Base-by-base conservation (phyloP, 805 yeast genomes). In the Wickerhamomyces ciferrii region DNA sequence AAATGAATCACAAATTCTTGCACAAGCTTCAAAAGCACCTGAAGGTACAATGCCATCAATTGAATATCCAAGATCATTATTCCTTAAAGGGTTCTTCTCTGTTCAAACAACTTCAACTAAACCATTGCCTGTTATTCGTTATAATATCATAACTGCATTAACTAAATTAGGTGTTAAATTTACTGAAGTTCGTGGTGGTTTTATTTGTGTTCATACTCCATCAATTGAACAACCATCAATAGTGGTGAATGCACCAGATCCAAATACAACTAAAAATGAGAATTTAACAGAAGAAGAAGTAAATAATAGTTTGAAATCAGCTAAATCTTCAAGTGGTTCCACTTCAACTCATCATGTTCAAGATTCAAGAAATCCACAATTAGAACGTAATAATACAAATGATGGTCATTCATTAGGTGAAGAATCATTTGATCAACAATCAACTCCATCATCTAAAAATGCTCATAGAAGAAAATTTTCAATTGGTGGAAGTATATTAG, bases 91-190 rank as follows among this genome's bases (percentile, higher is more conserved):
- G 1, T 91, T 92, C 60, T 91, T 91, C 67, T 83, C 92, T 49
- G 97, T 91, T 42, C 97, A 91, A 67, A 87, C 96, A 1, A 91
- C 98, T 0, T 89, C 97, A 2, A 87, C 96, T 4, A 89, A 89
- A 58, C 94, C 96, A 18, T 72, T 92, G 46, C 91, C 96, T 13
- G 86, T 87, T 51, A 90, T 91, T 47, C 78, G 97, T 46, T 82
- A 86, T 59, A 91, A 87, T 61, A 82, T 91, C 37, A 86, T 91
- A 25, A 76, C 81, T 19, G 92, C 86, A 1, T 74, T 91, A 61
- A 81, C 81, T 18, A 80, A 80, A 51, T 72, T 88, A 60, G 89
- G 88, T 24, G 94, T 92, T 42, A 79, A 81, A 48, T 91, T 77
- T 63, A 85, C 83, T 51, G 98, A 91, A 66, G 96, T 91, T 20